Evolutionary conservation across 176 grass and related monocot species (phyloP), one percentile per base, ranked within the genome.

Genomic region (Oryza glumipatula): DNA sequence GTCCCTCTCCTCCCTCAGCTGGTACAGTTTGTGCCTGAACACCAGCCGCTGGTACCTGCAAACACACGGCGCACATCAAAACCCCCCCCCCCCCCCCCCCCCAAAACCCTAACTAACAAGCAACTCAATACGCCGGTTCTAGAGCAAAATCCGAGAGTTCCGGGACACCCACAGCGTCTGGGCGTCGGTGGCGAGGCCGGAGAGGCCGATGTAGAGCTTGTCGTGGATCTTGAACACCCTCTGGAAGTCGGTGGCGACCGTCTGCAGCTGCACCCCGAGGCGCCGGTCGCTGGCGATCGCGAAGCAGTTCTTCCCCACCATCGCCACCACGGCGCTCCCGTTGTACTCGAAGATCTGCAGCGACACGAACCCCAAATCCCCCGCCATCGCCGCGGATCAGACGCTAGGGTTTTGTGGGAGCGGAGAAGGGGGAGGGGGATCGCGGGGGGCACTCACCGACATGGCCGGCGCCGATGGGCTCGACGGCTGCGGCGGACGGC

Each of bases 231-330:
- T 92, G 74, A 86, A 96, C 28, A 99, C 88, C 54, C 94, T 85
- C 89, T 91, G 89, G 91, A 99, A 99, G 85, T 99, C 94, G 11
- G 96, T 96, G 16, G 94, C 96, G 15, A 99, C 72, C 51, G 96
- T 99, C 88, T 99, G 96, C 12, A 96, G 89, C 86, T 99, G 92
- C 39, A 99, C 96, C 11, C 93, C 96, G 26, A 99, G 88, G 45
- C 96, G 74, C 45, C 94, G 83, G 77, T 99, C 94, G 86, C 94
- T 96, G 73, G 94, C 96, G 73, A 99, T 96, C 24, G 96, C 96
- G 90, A 96, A 99, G 85, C 96, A 96, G 72, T 96, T 96, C 89
- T 94, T 99, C 21, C 96, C 96, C 41, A 99, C 91, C 96, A 99
- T 99, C 51, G 96, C 96, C 85, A 99, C 91, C 80, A 99, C 76